phyloP scores from a whole-genome alignment of 305 asterid genomes.

The Solanum hybrid region DNA sequence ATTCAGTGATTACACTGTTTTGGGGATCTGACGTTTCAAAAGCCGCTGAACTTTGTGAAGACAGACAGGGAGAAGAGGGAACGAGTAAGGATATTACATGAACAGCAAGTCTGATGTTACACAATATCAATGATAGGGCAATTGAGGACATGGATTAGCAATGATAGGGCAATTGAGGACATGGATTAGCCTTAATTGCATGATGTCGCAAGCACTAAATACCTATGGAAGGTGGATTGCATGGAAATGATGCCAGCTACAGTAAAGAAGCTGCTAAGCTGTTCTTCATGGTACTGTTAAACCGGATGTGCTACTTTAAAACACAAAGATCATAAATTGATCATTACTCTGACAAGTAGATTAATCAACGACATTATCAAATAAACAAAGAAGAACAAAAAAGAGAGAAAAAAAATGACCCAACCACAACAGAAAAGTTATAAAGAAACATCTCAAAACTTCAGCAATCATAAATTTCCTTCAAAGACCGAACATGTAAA shows the following conservation, averaged over 20 bases:
- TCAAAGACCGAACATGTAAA: neutral
- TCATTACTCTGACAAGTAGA: slow-evolving; percentile 2
- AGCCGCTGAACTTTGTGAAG: neutral
- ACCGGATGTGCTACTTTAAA: neutral
- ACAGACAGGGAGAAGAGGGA: neutral
- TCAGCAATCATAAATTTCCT: neutral
- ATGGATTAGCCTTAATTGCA: neutral
- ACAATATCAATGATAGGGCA: neutral
- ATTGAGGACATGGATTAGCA: neutral
- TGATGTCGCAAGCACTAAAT: neutral
- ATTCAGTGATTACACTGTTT: neutral
- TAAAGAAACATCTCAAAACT: neutral
- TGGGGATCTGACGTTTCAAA: neutral
- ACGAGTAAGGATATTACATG: neutral
- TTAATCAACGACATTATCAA: neutral
- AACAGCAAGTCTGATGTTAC: neutral
- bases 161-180: neutral
- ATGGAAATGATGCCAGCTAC: neutral
- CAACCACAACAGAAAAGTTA: neutral
- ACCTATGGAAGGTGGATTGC: neutral
- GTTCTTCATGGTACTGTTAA: neutral
- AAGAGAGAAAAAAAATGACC: neutral
- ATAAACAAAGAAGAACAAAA: neutral
- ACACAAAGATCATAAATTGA: neutral
- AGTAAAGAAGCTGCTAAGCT: neutral